Percentiles rank a stretch among this genome's conserved stretches.
These are phyloP conservation scores for Aspergillus leporis DNA, from an alignment of 495 filamentous ascomycete species.

Conservation along the genomic window DNA sequence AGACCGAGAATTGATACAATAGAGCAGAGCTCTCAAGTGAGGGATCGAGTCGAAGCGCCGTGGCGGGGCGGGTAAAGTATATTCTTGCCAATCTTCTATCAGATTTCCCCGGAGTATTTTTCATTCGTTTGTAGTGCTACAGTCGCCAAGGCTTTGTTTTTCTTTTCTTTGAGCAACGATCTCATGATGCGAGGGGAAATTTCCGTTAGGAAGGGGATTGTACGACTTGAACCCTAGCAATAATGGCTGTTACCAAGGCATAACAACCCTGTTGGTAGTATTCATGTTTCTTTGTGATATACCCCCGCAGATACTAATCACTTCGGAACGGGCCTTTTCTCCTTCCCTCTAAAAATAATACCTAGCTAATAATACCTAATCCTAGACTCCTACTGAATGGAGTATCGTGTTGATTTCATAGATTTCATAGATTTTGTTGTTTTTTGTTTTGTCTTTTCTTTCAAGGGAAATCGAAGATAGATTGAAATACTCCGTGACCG, in stretches of 20 bases:
- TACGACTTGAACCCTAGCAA: too few species aligned
- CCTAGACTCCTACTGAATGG: background rate
- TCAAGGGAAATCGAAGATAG: too few species aligned
- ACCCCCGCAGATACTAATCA: too few species aligned
- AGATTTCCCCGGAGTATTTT: background rate
- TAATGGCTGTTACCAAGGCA: too few species aligned
- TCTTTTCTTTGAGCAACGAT: background rate
- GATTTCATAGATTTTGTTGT: too few species aligned
- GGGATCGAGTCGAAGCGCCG: constrained; percentile 22
- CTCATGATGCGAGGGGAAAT: too few species aligned
- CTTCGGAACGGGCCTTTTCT: background rate
- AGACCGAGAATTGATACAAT: background rate
- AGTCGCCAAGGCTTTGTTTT: background rate
- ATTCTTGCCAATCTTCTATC: background rate
- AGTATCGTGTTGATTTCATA: too few species aligned
- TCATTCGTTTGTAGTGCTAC: background rate
- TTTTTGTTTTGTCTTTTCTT: too few species aligned
- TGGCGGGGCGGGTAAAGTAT: constrained; percentile 17
- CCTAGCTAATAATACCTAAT: too few species aligned
- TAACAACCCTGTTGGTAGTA: too few species aligned
- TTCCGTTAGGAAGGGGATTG: too few species aligned
- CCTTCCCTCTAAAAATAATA: background rate
- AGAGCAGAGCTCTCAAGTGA: background rate
- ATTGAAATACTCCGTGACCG: background rate
- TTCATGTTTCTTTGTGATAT: too few species aligned